Evolutionary conservation across 148 eudicot species (phyloP).

Genomic region (Pouteria glomerata): DNA sequence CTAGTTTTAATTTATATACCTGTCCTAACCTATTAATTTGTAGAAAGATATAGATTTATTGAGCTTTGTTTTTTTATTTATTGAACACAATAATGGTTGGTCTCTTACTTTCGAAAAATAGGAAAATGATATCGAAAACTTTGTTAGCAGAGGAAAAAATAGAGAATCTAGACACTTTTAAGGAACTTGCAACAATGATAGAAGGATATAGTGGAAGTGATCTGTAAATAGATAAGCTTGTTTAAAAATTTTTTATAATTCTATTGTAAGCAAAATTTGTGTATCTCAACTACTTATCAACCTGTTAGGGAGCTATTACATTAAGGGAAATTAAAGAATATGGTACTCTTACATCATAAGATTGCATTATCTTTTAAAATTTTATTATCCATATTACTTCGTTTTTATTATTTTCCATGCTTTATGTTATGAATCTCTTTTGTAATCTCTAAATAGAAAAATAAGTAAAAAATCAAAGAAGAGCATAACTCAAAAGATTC

Average conservation of each 20-base stretch:
- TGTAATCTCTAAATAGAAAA: constrained; percentile 13
- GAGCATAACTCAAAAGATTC: background rate
- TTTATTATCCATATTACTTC: background rate
- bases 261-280: constrained; percentile 53
- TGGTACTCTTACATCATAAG: constrained; percentile 31
- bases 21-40: no score
- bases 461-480: background rate
- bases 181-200: constrained; percentile 84
- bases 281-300: constrained; percentile 84
- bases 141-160: constrained; percentile 70
- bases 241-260: constrained; percentile 5
- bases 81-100: constrained; percentile 77
- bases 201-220: constrained; percentile 97
- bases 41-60: background rate
- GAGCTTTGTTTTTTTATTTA: constrained; percentile 11
- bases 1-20: no score
- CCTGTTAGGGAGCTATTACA: constrained; percentile 91
- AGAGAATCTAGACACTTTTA: constrained; percentile 61
- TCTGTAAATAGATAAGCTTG: constrained; percentile 20
- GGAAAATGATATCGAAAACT: constrained; percentile 78
- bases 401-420: background rate
- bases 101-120: constrained; percentile 66
- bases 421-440: background rate
- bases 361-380: background rate
- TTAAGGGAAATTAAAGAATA: constrained; percentile 68